Evolutionary conservation across 345 rosid species (phyloP), one percentile per base, ranked within the genome.

Genomic region (Eucalyptus dawsonii): DNA sequence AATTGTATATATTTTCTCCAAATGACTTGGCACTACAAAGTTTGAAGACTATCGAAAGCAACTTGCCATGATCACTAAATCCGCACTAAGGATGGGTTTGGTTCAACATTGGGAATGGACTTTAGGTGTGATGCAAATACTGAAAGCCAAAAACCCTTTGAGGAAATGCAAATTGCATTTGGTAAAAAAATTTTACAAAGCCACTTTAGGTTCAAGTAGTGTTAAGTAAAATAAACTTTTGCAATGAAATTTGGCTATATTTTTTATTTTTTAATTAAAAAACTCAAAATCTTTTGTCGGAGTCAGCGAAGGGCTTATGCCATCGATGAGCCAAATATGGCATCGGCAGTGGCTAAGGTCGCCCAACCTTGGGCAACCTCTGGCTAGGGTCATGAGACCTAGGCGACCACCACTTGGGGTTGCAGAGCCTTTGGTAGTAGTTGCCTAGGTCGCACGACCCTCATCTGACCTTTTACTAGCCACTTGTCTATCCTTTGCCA

Each of bases 381-480:
- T n/a, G 13, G 27, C 27, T 22, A 56, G 1, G 62, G 12, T 56
- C 27, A 56, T 9, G 60, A 21, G 62, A 56, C 27, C 27, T 56
- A 22, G 27, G 27, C 1, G 3, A 22, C 62, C 62, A 22, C 12
- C 62, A 10, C 62, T 56, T 56, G 62, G 56, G 60, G 62, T 22
- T 0, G 5, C n/a, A n/a, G 1, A 1, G 2, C 22, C 22, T 17
- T 4, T 51, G 4, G 54, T 51, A 51, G 54, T 0, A 17, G 54
- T 51, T 2, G 1, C 54, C 0, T 51, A 0, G 54, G 22, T 51
- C 4, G 4, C 22, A 53, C 1, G 4, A 53, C 24, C 24, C 24
- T 53, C 4, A 0, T 53, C 4, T n/a, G 2, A 53, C 56, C 56
- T 53, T 53, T 53, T 1, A 7, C 56, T 0, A 17, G 9, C 10